Evolutionary conservation across 306 rosid genomes (phyloP), one percentile per base, ranked within the genome.

Genomic region (Pterocarpus santalinus): DNA sequence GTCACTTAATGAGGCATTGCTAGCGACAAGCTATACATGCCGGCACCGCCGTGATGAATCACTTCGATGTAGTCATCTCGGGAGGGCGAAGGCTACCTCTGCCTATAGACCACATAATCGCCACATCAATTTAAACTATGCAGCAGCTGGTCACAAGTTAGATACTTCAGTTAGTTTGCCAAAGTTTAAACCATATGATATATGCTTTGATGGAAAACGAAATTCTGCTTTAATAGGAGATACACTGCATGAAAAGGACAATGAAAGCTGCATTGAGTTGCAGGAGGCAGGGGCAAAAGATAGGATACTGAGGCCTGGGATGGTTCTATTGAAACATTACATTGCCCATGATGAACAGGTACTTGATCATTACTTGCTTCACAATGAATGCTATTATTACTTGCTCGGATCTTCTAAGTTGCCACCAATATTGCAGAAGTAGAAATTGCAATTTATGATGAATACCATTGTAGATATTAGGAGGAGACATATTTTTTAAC

Each of bases 291-390:
- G 5, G 12, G 44, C 14, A 51, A 30, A 65, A 28, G 53, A 56
- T 49, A 73, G 6, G 32, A 33, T 83, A 57, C 72, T 93, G 89
- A 77, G 87, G 78, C 90, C 90, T 1, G 93, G 96, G 51, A 91
- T 90, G 97, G 87, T 88, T 77, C 89, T 93, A 12, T 65, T 91
- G 69, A 93, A 91, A 68, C 56, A 80, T 61, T 80, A 34, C 74
- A 58, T 93, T 33, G 33, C 75, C 28, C 87, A 56, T 70, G 16
- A 28, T 32, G 80, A 89, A 61, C 94, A 90, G 90, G 94, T 92
- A 32, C 14, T 78, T 34, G 12, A 44, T 36, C 8, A n/a, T 82
- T n/a, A 36, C 43, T 22, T 46, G 43, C 41, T 64, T 39, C 33
- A 41, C 12, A 41, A 11, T 76, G 74, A 4, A 30, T 52, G 73